Conservation (phyloP, 495 filamentous ascomycete genomes). For the Talaromyces proteolyticus region DNA sequence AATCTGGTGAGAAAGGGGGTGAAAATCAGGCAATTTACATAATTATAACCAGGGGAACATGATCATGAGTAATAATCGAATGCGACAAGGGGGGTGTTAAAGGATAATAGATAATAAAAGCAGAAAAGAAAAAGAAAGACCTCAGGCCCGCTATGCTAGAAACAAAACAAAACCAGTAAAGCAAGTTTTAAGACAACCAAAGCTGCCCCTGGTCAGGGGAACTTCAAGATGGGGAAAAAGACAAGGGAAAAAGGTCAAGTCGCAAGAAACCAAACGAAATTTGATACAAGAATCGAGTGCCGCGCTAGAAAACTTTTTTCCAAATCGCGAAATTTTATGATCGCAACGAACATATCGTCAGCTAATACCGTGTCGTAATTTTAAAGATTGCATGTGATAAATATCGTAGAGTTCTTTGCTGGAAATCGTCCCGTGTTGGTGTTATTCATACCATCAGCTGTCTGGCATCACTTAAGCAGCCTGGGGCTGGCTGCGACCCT, state of each 20-base stretch:
- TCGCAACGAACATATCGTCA: background rate
- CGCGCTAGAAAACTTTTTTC: background rate
- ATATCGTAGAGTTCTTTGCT: constrained; percentile 1
- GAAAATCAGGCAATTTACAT: background rate
- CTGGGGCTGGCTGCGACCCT: constrained; percentile 45
- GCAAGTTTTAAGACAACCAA: background rate
- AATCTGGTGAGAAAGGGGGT: background rate
- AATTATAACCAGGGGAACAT: background rate
- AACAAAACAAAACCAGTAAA: background rate
- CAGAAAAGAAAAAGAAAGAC: background rate
- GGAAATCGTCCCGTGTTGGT: constrained; percentile 4
- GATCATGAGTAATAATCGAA: background rate
- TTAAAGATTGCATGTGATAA: background rate
- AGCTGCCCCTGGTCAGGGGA: background rate
- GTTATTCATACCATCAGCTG: too few relatives aligned
- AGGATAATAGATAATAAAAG: background rate
- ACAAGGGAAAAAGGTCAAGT: too few relatives aligned
- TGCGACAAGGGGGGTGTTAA: background rate
- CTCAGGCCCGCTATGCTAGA: background rate
- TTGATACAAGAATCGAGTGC: background rate
- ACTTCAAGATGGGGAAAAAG: background rate
- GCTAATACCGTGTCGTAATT: background rate
- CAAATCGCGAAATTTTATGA: background rate
- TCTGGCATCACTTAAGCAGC: constrained; percentile 27
- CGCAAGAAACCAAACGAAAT: background rate